Evolutionary conservation across 495 filamentous ascomycete species (phyloP).

Genomic region (Penicillium samsonianum): DNA sequence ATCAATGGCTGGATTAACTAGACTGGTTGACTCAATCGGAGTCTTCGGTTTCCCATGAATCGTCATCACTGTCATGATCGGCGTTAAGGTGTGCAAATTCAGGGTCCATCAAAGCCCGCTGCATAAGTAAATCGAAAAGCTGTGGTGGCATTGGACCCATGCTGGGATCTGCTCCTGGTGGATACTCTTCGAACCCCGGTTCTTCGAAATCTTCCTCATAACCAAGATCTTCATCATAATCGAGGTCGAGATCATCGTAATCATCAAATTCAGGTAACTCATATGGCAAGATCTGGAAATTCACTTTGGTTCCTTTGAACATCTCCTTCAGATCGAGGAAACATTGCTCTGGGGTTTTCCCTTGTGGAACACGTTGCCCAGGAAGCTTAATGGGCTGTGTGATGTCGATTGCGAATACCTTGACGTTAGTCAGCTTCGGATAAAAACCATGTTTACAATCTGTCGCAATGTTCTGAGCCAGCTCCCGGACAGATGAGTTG

Average conservation of each 20-base stretch:
- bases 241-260: conserved; percentile 9
- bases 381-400: conserved; percentile 24
- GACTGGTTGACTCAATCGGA: not conserved
- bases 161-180: not conserved
- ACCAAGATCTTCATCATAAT: conserved; percentile 9
- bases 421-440: conserved; percentile 19
- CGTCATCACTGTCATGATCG: not conserved
- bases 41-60: not conserved
- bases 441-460: conserved; percentile 23
- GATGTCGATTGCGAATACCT: conserved; percentile 23
- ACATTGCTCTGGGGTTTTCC: conserved; percentile 27
- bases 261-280: conserved; percentile 7
- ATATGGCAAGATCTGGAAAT: conserved; percentile 25
- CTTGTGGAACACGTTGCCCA: conserved; percentile 22
- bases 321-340: conserved; percentile 17
- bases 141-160: conserved; percentile 2
- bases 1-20: not conserved
- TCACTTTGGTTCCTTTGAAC: conserved; percentile 27
- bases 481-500: conserved; percentile 24
- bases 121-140: conserved; percentile 14
- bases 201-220: not conserved
- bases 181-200: not conserved
- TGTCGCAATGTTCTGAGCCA: conserved; percentile 24
- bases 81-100: conserved; percentile 14
- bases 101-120: conserved; percentile 12